Percentiles rank a stretch among this genome's conserved stretches.
phyloP scores from a whole-genome alignment of 2,329 filamentous ascomycete species.

The Massarina eburnea region DNA sequence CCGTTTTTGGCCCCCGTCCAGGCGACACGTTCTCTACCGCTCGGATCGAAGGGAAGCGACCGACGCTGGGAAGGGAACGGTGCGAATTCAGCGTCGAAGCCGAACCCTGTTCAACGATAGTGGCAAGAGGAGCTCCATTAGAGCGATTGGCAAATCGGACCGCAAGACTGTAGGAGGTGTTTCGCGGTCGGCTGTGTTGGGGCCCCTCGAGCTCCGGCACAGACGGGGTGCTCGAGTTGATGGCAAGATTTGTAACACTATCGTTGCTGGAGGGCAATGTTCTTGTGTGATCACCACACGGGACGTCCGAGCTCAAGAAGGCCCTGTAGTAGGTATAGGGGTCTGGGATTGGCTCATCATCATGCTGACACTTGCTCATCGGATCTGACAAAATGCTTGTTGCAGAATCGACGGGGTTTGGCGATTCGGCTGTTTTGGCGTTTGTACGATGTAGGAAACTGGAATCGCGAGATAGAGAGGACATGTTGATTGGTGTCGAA shows the following conservation, averaged over 20 bases:
- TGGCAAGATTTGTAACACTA: constrained; percentile 14
- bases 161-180: constrained; percentile 26
- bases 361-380: constrained; percentile 5
- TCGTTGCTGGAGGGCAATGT: constrained; percentile 9
- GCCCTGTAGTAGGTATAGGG: constrained; percentile 24
- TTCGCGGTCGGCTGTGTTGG: constrained; percentile 19
- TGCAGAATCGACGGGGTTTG: constrained; percentile 12
- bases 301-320: constrained; percentile 12
- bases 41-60: constrained; percentile 19
- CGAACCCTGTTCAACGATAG: constrained; percentile 48
- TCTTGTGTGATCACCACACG: constrained; percentile 6
- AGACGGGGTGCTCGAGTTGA: constrained; percentile 5
- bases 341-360: constrained; percentile 14
- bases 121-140: constrained; percentile 45
- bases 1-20: constrained; percentile 8
- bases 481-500: constrained; percentile 6
- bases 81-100: constrained; percentile 43
- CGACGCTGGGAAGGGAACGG: constrained; percentile 27
- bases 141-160: constrained; percentile 29
- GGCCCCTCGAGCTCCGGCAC: constrained; percentile 10
- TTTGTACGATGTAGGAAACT: constrained; percentile 14
- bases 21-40: constrained; percentile 19
- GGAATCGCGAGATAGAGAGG: constrained; percentile 3
- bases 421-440: constrained; percentile 10
- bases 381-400: constrained; percentile 8